Percentiles rank a stretch among this genome's conserved stretches.
Conservation (phyloP, 257 asterid species). For the Solanum ahanhuiri region DNA sequence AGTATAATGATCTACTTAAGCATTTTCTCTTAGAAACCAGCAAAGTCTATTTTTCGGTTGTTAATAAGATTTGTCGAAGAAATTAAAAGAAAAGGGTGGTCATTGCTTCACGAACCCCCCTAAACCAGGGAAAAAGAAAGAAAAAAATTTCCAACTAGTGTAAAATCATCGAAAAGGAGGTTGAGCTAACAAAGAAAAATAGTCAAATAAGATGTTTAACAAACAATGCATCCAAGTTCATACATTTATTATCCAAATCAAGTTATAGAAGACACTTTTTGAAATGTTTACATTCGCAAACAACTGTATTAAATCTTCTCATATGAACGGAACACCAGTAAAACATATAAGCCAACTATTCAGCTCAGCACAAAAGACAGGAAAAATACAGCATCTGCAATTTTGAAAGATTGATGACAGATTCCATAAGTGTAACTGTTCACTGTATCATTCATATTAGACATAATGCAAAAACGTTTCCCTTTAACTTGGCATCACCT, state of each 20-base stretch:
- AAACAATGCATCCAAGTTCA: neutral
- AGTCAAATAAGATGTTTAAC: neutral
- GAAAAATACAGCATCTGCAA: neutral
- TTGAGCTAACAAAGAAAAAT: neutral
- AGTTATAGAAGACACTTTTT: neutral
- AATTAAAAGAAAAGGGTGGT: too few relatives aligned
- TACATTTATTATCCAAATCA: neutral
- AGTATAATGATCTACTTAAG: neutral
- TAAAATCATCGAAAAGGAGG: neutral
- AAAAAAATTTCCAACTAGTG: neutral
- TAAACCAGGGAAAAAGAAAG: too few relatives aligned
- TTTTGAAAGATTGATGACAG: neutral
- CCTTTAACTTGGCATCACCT: too few relatives aligned
- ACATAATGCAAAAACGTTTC: too few relatives aligned
- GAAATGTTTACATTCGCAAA: neutral
- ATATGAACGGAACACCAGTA: too few relatives aligned
- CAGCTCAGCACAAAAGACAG: neutral
- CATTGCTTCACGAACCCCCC: too few relatives aligned
- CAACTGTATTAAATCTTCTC: neutral
- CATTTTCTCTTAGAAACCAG: neutral
- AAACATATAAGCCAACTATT: neutral
- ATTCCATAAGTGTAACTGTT: neutral
- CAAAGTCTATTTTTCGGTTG: neutral
- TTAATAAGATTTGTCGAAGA: too few relatives aligned
- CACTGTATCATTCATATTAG: neutral